A percentile compares a stretch with the other conserved stretches of the same genome.
These are phyloP conservation scores for Phytophthora podocarpi DNA, from an alignment of 352 stramenopile species.

Conservation along the genomic window DNA sequence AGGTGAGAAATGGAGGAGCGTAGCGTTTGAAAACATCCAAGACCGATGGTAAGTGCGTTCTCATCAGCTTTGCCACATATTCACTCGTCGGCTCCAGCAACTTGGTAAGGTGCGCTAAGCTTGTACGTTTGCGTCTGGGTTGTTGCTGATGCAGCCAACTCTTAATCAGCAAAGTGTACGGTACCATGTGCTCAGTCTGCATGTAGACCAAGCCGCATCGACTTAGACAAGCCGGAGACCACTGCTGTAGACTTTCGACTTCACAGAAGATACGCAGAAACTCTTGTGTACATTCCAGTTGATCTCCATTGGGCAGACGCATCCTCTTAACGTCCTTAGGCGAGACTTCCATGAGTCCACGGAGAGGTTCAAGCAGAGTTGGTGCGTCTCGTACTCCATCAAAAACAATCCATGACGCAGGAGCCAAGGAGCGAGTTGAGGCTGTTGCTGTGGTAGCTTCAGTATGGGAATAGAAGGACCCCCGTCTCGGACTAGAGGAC, in stretches of 20 bases:
- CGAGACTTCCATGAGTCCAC: constrained; percentile 24
- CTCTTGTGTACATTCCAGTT: constrained; percentile 43
- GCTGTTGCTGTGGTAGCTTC: background rate
- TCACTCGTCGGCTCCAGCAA: constrained; percentile 24
- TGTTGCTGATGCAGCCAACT: constrained; percentile 49
- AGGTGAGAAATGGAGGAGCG: constrained; percentile 40
- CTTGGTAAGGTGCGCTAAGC: constrained; percentile 18
- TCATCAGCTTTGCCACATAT: constrained; percentile 49
- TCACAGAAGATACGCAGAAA: constrained; percentile 62
- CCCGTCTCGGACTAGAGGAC: background rate
- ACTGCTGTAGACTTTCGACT: constrained; percentile 51
- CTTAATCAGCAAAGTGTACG: constrained; percentile 75
- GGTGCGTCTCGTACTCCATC: constrained; percentile 43
- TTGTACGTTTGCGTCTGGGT: constrained; percentile 13
- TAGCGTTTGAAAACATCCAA: constrained; percentile 65
- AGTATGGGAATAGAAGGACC: background rate
- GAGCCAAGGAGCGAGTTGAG: constrained; percentile 22
- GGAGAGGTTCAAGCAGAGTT: constrained; percentile 50
- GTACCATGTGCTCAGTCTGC: constrained; percentile 46
- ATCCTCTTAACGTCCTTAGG: constrained; percentile 28
- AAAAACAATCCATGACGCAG: constrained; percentile 67
- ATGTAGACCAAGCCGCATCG: constrained; percentile 69
- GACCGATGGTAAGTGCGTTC: constrained; percentile 46
- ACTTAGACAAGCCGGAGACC: constrained; percentile 54
- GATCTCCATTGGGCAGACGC: constrained; percentile 63